phyloP scores from a whole-genome alignment of 2,329 filamentous ascomycete species.

The Talaromyces atroroseus region DNA sequence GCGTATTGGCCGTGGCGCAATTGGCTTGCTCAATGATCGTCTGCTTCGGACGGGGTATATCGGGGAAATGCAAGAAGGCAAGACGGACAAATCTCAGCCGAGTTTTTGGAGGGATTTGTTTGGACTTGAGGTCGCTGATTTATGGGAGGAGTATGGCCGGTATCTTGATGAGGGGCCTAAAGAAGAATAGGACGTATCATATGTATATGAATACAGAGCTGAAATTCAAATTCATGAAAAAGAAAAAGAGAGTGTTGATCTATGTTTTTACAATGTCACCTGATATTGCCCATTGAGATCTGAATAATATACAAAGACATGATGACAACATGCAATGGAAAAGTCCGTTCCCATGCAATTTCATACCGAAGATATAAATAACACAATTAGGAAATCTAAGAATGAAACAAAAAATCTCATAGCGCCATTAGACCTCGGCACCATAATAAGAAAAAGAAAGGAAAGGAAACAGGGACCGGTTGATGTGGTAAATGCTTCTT shows the following conservation, averaged over 20 bases:
- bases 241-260: background rate
- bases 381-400: constrained; percentile 8
- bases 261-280: constrained; percentile 8
- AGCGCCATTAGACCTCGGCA: constrained; percentile 11
- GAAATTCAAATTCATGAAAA: constrained; percentile 2
- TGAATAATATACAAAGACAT: constrained; percentile 34
- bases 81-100: background rate
- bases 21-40: constrained; percentile 47
- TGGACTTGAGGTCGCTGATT: constrained; percentile 57
- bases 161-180: constrained; percentile 36
- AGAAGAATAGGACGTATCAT: background rate
- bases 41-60: constrained; percentile 33
- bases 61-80: constrained; percentile 17
- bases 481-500: constrained; percentile 19
- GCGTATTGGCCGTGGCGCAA: constrained; percentile 65
- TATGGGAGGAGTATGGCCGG: constrained; percentile 69
- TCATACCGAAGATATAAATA: constrained; percentile 14
- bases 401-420: constrained; percentile 2
- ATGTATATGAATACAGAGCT: background rate
- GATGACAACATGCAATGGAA: constrained; percentile 21
- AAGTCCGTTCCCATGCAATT: constrained; percentile 10
- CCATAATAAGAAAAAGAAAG: constrained; percentile 5
- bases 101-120: constrained; percentile 48
- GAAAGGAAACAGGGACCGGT: constrained; percentile 6
- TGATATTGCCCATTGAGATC: constrained; percentile 6